Conservation (phyloP, 169 alveolate genomes). For the Amoebophrya sp. region DNA sequence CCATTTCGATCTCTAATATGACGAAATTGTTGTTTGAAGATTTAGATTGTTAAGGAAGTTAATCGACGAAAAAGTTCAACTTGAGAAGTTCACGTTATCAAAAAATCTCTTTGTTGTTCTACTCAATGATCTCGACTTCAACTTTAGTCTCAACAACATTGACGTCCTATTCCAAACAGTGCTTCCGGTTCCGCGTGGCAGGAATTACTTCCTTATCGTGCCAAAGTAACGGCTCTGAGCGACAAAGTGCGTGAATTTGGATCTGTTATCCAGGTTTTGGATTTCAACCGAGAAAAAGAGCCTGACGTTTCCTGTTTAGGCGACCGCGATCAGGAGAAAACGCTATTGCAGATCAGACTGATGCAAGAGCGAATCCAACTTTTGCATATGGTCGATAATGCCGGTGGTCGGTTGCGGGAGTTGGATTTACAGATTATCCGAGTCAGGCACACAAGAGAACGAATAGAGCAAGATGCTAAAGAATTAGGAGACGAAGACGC, state of each 20-base stretch:
- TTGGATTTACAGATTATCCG: neutral
- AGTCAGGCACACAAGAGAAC: neutral
- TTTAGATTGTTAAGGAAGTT: too few relatives aligned
- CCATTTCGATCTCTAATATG: neutral
- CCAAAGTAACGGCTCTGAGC: neutral
- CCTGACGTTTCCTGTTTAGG: neutral
- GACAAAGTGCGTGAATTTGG: neutral
- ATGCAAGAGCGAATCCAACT: neutral
- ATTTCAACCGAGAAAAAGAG: neutral
- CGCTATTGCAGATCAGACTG: neutral
- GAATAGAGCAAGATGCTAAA: neutral
- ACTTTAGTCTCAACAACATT: too few relatives aligned
- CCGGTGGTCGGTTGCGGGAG: neutral
- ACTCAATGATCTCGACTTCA: too few relatives aligned
- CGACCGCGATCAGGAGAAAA: neutral
- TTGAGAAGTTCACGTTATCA: too few relatives aligned
- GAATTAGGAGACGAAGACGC: too few relatives aligned
- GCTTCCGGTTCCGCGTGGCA: too few relatives aligned
- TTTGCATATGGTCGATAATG: neutral
- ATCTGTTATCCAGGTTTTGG: neutral
- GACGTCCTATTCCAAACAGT: too few relatives aligned
- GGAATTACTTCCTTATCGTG: too few relatives aligned
- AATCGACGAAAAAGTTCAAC: neutral
- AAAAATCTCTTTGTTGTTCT: too few relatives aligned
- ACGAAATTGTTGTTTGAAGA: too few relatives aligned